A percentile compares a stretch with the other conserved stretches of the same genome.
Conservation (phyloP, 106 monocot species). For the Dendrobium huoshanense region DNA sequence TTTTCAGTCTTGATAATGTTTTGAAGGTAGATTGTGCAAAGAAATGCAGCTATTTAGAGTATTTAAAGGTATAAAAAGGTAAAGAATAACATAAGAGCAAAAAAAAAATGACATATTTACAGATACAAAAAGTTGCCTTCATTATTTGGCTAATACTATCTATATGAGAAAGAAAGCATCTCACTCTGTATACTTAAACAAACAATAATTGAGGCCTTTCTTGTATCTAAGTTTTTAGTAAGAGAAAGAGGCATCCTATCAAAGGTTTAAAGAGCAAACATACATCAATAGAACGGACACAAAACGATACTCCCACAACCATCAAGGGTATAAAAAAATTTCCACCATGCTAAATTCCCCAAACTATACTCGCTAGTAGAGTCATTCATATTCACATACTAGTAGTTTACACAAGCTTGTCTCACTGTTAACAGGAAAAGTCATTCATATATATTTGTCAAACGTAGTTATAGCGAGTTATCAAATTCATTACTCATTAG, state of each 20-base stretch:
- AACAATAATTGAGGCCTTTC: too few relatives aligned
- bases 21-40: background rate
- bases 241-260: background rate
- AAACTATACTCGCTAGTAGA: background rate
- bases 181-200: too few relatives aligned
- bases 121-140: background rate
- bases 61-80: background rate
- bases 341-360: background rate
- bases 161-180: background rate
- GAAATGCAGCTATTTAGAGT: background rate
- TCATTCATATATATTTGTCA: too few relatives aligned
- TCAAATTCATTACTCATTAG: too few relatives aligned
- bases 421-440: too few relatives aligned
- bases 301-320: background rate
- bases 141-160: background rate
- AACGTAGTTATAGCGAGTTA: too few relatives aligned
- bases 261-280: background rate
- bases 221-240: background rate
- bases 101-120: background rate
- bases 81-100: background rate
- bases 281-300: background rate
- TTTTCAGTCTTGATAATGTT: background rate
- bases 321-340: background rate
- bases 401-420: too few relatives aligned
- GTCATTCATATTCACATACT: too few relatives aligned